phyloP scores from a whole-genome alignment of 345 rosid species.

The Hypericum perforatum region DNA sequence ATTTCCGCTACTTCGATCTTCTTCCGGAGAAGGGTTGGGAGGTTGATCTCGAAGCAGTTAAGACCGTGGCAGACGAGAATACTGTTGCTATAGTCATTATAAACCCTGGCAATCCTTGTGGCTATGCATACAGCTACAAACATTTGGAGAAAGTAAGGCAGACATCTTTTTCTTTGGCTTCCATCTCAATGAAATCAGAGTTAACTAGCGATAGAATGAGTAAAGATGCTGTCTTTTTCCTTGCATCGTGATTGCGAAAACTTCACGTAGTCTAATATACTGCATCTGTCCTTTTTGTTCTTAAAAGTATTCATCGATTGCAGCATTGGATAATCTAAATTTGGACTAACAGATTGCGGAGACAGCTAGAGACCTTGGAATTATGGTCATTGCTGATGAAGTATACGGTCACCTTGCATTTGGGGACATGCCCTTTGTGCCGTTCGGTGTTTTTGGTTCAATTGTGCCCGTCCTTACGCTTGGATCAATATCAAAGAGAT shows the following conservation, averaged over 20 bases:
- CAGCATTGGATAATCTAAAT: too few relatives aligned
- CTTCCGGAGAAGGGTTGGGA: conserved; percentile 54
- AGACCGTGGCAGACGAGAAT: conserved; percentile 48
- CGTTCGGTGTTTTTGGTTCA: conserved; percentile 45
- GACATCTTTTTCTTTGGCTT: not conserved
- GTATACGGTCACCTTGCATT: conserved; percentile 39
- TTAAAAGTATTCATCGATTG: too few relatives aligned
- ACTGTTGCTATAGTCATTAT: conserved; percentile 47
- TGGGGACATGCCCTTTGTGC: conserved; percentile 40
- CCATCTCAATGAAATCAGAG: too few relatives aligned
- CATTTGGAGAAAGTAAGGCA: conserved; percentile 32
- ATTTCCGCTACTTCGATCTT: conserved; percentile 48
- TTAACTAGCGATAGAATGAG: too few relatives aligned
- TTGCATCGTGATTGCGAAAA: too few relatives aligned
- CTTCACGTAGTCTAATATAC: too few relatives aligned
- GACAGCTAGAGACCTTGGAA: conserved; percentile 39
- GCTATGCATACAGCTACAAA: conserved; percentile 35
- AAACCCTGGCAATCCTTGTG: conserved; percentile 44
- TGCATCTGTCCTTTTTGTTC: too few relatives aligned
- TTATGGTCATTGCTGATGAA: conserved; percentile 51
- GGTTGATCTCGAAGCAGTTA: conserved; percentile 41
- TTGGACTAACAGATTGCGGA: conserved; percentile 34
- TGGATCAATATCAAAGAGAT: conserved; percentile 61
- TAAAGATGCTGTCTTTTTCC: too few relatives aligned
- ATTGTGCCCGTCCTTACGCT: conserved; percentile 44